Evolutionary conservation across 176 grass and related monocot species (phyloP).

Genomic region (Aegilops speltoides): DNA sequence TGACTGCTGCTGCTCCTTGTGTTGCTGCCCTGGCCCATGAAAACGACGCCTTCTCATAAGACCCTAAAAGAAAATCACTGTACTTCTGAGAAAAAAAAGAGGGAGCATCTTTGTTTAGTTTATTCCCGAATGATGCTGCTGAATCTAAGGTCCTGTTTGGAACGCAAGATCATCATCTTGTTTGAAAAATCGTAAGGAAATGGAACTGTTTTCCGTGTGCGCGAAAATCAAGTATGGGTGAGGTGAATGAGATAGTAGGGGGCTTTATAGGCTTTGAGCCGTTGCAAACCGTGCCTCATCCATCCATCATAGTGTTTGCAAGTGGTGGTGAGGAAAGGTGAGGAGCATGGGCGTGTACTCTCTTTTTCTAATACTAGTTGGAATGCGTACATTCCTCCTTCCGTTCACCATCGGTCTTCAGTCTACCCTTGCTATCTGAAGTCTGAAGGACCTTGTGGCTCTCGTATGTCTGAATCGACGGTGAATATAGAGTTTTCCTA

Average conservation of each 20-base stretch:
- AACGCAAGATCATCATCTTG: neutral
- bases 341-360: too few relatives aligned
- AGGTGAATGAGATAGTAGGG: neutral
- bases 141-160: neutral
- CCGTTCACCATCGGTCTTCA: neutral
- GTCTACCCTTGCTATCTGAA: neutral
- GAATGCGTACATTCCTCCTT: too few relatives aligned
- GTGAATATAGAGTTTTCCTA: too few relatives aligned
- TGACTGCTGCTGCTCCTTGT: neutral
- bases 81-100: neutral
- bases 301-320: neutral
- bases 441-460: neutral
- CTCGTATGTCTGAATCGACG: neutral
- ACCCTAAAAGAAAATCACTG: too few relatives aligned
- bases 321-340: neutral
- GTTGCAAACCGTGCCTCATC: neutral
- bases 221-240: neutral
- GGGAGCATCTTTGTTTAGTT: neutral
- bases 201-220: neutral
- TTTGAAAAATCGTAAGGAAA: neutral
- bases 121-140: neutral
- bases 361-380: too few relatives aligned
- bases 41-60: neutral
- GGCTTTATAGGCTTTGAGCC: neutral
- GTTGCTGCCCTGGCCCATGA: conserved; percentile 7